A percentile compares a stretch with the other conserved stretches of the same genome.
phyloP scores from a whole-genome alignment of 441 rosid species.

The Croton setiger region DNA sequence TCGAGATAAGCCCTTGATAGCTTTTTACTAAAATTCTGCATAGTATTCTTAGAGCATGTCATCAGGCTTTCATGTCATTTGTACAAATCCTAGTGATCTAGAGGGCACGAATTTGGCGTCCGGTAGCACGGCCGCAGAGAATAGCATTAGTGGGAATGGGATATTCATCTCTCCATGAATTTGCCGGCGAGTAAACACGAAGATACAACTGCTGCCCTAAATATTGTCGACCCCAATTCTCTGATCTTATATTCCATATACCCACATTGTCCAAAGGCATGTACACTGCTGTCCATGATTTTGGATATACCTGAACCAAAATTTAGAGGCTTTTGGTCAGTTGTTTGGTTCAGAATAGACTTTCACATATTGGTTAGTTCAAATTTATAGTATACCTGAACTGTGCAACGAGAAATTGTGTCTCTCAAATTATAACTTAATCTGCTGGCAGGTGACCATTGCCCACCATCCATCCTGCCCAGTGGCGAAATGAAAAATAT shows the following conservation, averaged over 20 bases:
- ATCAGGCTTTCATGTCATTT: constrained; percentile 23
- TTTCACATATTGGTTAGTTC: too few relatives aligned
- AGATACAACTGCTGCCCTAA: constrained; percentile 78
- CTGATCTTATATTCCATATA: constrained; percentile 85
- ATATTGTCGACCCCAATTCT: constrained; percentile 70
- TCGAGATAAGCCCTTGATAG: constrained; percentile 10
- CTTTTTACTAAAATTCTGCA: not conserved
- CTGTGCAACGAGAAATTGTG: constrained; percentile 61
- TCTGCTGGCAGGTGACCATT: constrained; percentile 62
- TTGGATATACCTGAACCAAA: constrained; percentile 93
- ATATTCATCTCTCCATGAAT: constrained; percentile 66
- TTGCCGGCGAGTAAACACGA: constrained; percentile 55
- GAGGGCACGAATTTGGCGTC: constrained; percentile 26
- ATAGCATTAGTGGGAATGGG: constrained; percentile 75
- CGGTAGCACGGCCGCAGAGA: constrained; percentile 75
- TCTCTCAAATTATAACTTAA: constrained; percentile 57
- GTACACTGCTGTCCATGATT: constrained; percentile 78
- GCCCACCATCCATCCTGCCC: constrained; percentile 74
- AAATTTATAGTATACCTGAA: constrained; percentile 42
- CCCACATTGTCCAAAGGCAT: constrained; percentile 78
- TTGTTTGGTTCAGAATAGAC: too few relatives aligned
- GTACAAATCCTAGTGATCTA: constrained; percentile 6
- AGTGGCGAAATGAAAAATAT: not conserved
- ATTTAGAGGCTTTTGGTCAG: too few relatives aligned
- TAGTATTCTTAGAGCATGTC: not conserved